Conservation (phyloP, 106 monocot species). For the Ottelia alismoides region DNA sequence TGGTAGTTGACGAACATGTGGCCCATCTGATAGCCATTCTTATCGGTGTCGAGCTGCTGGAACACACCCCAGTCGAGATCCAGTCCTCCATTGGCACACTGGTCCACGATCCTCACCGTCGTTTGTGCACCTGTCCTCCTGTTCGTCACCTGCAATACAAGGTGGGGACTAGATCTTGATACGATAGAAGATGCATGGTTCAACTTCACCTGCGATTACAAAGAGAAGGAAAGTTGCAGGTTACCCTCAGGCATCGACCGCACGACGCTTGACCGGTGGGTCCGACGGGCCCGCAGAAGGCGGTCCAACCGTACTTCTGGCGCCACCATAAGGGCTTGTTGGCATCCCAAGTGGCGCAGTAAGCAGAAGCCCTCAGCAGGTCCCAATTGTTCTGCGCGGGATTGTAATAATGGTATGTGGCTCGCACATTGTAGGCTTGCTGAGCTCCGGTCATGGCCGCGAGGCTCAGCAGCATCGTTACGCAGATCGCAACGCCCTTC, state of each 20-base stretch:
- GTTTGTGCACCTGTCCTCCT: slow-evolving; percentile 12
- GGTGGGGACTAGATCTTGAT: no score
- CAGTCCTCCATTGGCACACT: slow-evolving; percentile 27
- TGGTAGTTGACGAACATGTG: slow-evolving; percentile 18
- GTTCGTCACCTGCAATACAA: slow-evolving; percentile 22
- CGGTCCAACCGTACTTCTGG: slow-evolving; percentile 30
- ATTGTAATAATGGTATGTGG: slow-evolving; percentile 29
- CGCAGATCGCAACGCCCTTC: no score
- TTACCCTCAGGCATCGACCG: slow-evolving; percentile 14
- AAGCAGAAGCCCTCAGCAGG: slow-evolving; percentile 10
- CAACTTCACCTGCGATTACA: no score
- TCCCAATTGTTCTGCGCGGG: slow-evolving; percentile 20
- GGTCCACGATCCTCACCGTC: slow-evolving; percentile 30
- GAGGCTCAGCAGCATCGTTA: no score
- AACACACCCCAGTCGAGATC: slow-evolving; percentile 19
- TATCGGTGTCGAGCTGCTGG: slow-evolving; percentile 16
- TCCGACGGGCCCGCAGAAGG: slow-evolving; percentile 29
- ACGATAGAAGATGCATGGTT: no score
- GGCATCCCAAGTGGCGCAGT: slow-evolving; percentile 25
- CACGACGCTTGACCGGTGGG: slow-evolving; percentile 16
- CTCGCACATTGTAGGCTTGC: slow-evolving; percentile 13
- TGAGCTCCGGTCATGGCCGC: slow-evolving; percentile 9
- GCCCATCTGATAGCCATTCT: slow-evolving; percentile 5
- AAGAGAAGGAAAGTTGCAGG: no score
- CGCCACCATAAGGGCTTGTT: slow-evolving; percentile 16